Evolutionary conservation across 2,329 filamentous ascomycete genomes (phyloP).

Genomic region (Paecilomyces sp.): DNA sequence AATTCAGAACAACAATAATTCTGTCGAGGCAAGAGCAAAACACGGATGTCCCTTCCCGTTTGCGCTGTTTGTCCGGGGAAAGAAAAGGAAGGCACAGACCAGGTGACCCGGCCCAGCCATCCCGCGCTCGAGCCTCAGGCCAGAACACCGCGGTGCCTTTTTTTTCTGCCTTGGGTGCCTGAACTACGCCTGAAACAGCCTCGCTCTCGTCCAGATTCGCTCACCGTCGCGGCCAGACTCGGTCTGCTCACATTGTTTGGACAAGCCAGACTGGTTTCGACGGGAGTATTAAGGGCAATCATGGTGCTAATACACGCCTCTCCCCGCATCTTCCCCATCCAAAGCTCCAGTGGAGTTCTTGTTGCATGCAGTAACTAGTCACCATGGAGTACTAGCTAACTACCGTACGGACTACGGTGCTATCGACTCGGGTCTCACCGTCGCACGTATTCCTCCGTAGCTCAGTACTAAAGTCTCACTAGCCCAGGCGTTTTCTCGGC

Average conservation of each 20-base stretch:
- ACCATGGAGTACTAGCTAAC: too few relatives aligned
- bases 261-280: too few relatives aligned
- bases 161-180: neutral
- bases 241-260: too few relatives aligned
- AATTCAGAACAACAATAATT: neutral
- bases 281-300: too few relatives aligned
- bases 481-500: neutral
- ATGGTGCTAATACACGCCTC: too few relatives aligned
- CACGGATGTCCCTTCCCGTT: neutral
- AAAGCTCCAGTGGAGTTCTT: too few relatives aligned
- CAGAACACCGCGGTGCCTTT: neutral
- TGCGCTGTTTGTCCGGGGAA: neutral
- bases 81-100: neutral
- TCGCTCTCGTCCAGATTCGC: too few relatives aligned
- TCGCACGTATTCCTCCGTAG: neutral
- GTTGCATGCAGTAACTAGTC: too few relatives aligned
- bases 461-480: neutral
- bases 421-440: neutral
- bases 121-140: neutral
- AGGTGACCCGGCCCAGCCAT: neutral
- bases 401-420: neutral
- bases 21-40: too few relatives aligned
- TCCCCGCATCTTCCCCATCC: too few relatives aligned
- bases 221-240: too few relatives aligned
- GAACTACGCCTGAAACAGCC: neutral